Evolutionary conservation across 2,329 filamentous ascomycete genomes (phyloP).

Genomic region (Colletotrichum orbiculare): DNA sequence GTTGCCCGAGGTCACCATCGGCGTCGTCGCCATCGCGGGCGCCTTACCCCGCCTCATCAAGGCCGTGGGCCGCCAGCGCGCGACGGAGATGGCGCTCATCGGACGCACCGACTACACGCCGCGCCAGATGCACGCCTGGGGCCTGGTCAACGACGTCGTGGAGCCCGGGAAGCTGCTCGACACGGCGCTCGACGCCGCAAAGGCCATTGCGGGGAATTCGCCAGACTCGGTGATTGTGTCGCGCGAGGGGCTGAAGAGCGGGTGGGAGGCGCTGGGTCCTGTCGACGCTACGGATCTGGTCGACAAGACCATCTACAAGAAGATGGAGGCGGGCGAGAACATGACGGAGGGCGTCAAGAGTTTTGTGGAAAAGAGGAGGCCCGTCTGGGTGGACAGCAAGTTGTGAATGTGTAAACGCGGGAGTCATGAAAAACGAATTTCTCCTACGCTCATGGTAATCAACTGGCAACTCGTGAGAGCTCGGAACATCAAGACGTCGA

Average conservation of each 20-base stretch:
- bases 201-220: constrained; percentile 71
- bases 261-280: constrained; percentile 76
- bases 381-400: constrained; percentile 74
- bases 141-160: constrained; percentile 76
- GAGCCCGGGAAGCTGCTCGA: constrained; percentile 58
- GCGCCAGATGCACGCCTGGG: constrained; percentile 71
- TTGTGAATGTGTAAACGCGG: constrained; percentile 50
- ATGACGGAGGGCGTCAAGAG: constrained; percentile 78
- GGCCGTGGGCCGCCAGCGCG: constrained; percentile 74
- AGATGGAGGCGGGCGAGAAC: constrained; percentile 75
- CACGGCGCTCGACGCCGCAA: constrained; percentile 71
- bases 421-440: no score
- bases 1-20: constrained; percentile 77
- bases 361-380: constrained; percentile 80
- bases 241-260: constrained; percentile 76
- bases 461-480: no score
- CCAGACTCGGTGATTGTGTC: constrained; percentile 82
- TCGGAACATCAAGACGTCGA: not conserved
- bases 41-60: constrained; percentile 74
- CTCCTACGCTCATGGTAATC: no score
- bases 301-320: constrained; percentile 66
- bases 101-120: constrained; percentile 68
- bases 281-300: constrained; percentile 70
- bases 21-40: constrained; percentile 78
- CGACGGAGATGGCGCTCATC: constrained; percentile 76